Percentiles rank a stretch among this genome's conserved stretches.
These are phyloP conservation scores for Borovskyia barvae DNA, from an alignment of 208 protist species.

Conservation along the genomic window DNA sequence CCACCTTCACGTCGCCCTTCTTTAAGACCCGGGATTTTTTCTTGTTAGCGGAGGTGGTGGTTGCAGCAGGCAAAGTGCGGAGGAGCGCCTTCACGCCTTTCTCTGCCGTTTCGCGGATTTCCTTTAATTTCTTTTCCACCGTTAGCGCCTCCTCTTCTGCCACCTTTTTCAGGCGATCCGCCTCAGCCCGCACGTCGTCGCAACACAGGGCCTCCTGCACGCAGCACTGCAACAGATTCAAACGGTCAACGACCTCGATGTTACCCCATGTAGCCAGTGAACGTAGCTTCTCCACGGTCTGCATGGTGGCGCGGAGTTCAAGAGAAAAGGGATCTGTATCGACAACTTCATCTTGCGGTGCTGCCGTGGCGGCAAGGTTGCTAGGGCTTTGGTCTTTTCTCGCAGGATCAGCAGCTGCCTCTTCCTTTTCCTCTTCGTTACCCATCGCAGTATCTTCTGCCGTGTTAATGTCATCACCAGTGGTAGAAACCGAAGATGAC, in stretches of 20 bases:
- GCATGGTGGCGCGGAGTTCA: slow-evolving; percentile 65
- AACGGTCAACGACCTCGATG: slow-evolving; percentile 63
- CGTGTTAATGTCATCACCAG: too few species aligned
- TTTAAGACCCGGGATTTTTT: background rate
- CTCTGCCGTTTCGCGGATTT: slow-evolving; percentile 75
- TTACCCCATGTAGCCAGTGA: slow-evolving; percentile 80
- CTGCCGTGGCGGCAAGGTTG: background rate
- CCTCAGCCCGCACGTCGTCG: slow-evolving; percentile 46
- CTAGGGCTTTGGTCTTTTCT: slow-evolving; percentile 8
- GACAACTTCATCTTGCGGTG: slow-evolving; percentile 15
- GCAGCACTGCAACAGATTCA: slow-evolving; percentile 77
- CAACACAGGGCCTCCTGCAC: slow-evolving; percentile 62
- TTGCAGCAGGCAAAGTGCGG: slow-evolving; percentile 29
- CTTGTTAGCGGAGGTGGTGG: background rate
- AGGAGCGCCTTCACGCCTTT: slow-evolving; percentile 67
- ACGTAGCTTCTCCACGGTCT: slow-evolving; percentile 52
- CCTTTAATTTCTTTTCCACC: slow-evolving; percentile 57
- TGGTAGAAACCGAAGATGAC: background rate
- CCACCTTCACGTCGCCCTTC: background rate
- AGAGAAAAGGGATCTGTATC: slow-evolving; percentile 30
- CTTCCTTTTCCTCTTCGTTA: slow-evolving; percentile 23
- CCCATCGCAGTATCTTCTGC: background rate
- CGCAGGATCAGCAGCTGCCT: background rate
- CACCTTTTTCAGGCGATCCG: slow-evolving; percentile 53
- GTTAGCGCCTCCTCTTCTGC: slow-evolving; percentile 36